Evolutionary conservation across 2,329 filamentous ascomycete species (phyloP).

Genomic region (Neonectria hederae): DNA sequence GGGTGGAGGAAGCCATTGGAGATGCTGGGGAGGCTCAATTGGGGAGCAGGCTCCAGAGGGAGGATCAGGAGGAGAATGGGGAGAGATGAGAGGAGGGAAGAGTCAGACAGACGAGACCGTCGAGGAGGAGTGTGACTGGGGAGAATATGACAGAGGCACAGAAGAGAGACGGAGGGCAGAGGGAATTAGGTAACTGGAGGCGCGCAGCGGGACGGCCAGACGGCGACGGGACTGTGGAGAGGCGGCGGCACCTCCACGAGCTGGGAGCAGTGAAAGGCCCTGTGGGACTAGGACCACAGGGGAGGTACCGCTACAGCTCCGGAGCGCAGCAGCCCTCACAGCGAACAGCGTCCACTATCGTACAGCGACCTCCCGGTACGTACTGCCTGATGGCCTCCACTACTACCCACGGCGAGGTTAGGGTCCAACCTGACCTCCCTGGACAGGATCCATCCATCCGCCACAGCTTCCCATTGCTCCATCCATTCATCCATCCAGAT

Average conservation of each 20-base stretch:
- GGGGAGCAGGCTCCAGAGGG: slow-evolving; percentile 23
- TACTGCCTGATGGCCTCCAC: not conserved
- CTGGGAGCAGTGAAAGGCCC: slow-evolving; percentile 1
- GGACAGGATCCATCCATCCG: slow-evolving; percentile 4
- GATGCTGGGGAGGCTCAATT: slow-evolving; percentile 40
- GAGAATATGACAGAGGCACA: slow-evolving; percentile 15
- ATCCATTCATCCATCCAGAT: slow-evolving; percentile 14
- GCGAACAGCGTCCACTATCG: slow-evolving; percentile 9
- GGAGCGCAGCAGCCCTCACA: not conserved
- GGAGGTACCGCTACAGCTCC: slow-evolving; percentile 18
- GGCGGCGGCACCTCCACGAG: not conserved
- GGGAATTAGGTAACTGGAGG: slow-evolving; percentile 37
- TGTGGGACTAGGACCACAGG: slow-evolving; percentile 5
- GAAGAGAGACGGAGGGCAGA: slow-evolving; percentile 24
- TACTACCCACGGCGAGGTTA: not conserved
- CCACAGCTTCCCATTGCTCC: slow-evolving; percentile 3
- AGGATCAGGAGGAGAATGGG: slow-evolving; percentile 18
- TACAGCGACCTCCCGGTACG: not conserved
- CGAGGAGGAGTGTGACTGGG: slow-evolving; percentile 6
- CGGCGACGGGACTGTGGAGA: slow-evolving; percentile 30
- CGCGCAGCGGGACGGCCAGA: slow-evolving; percentile 27
- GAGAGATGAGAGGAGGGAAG: slow-evolving; percentile 10
- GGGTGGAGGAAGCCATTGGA: slow-evolving; percentile 58
- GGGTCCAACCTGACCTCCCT: slow-evolving; percentile 9
- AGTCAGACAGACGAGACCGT: slow-evolving; percentile 14